A percentile compares a stretch with the other conserved stretches of the same genome.
These are phyloP conservation scores for Phytopythium cucurbitacearum DNA, from an alignment of 352 stramenopile species.

Conservation along the genomic window DNA sequence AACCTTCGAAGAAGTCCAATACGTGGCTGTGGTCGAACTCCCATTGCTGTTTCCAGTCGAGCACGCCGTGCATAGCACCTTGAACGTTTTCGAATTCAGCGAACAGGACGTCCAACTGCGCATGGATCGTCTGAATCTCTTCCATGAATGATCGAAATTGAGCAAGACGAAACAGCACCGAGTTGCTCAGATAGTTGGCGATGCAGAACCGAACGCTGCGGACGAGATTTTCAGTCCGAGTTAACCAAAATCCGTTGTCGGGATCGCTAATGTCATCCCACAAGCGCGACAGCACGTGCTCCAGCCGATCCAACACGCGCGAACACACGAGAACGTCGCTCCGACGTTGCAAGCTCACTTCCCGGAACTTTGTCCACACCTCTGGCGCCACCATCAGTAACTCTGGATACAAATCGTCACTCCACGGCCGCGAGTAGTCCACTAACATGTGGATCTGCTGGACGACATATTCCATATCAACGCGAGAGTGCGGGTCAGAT, in stretches of 20 bases:
- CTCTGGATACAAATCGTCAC: slow-evolving; percentile 23
- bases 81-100: slow-evolving; percentile 14
- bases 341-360: slow-evolving; percentile 14
- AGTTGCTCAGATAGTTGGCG: slow-evolving; percentile 15
- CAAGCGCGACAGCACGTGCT: slow-evolving; percentile 16
- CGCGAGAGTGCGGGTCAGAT: slow-evolving; percentile 6
- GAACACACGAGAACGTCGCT: slow-evolving; percentile 18
- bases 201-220: slow-evolving; percentile 23
- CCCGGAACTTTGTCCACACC: slow-evolving; percentile 22
- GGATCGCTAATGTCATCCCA: slow-evolving; percentile 22
- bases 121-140: slow-evolving; percentile 22
- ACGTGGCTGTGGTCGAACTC: slow-evolving; percentile 18
- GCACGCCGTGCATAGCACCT: slow-evolving; percentile 1
- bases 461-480: slow-evolving; percentile 17
- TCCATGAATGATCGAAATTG: slow-evolving; percentile 18
- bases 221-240: slow-evolving; percentile 22
- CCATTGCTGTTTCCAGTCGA: slow-evolving; percentile 20
- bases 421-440: slow-evolving; percentile 19
- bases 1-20: slow-evolving; percentile 11
- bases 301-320: slow-evolving; percentile 17
- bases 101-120: slow-evolving; percentile 19
- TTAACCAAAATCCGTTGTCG: slow-evolving; percentile 19
- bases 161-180: slow-evolving; percentile 18
- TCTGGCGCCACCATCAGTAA: slow-evolving; percentile 22
- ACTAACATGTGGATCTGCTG: slow-evolving; percentile 11